These are phyloP conservation scores for Rusavskia elegans DNA, from an alignment of 495 filamentous ascomycete species.

Conservation along the genomic window DNA sequence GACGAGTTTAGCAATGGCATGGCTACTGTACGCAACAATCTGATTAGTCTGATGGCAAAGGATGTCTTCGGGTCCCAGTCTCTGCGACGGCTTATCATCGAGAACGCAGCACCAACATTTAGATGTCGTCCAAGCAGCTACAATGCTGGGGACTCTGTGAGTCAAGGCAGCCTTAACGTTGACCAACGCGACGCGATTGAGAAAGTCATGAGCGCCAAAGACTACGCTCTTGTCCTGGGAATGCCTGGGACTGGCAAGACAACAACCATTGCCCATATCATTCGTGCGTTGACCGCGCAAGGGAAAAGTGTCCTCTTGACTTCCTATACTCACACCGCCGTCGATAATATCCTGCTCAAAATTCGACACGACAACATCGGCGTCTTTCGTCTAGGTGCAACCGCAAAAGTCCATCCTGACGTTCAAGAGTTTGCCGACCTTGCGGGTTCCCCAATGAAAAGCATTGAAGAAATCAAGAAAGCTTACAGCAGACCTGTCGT, in stretches of 20 bases:
- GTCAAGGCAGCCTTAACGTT: conserved; percentile 51
- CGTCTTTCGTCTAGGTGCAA: conserved; percentile 67
- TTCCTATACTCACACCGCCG: conserved; percentile 91
- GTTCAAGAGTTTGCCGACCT: conserved; percentile 71
- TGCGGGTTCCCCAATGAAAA: conserved; percentile 49
- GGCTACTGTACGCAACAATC: conserved; percentile 84
- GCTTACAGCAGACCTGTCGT: conserved; percentile 78
- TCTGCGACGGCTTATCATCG: conserved; percentile 63
- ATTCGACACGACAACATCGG: conserved; percentile 63
- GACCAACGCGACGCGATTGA: conserved; percentile 76
- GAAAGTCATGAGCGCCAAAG: conserved; percentile 86
- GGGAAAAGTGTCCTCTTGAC: conserved; percentile 86
- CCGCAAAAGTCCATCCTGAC: conserved; percentile 72
- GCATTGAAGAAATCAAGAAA: conserved; percentile 66
- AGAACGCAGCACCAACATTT: conserved; percentile 56
- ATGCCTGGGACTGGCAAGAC: conserved; percentile 99
- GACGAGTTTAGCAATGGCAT: conserved; percentile 97
- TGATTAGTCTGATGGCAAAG: conserved; percentile 80
- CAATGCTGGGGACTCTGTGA: conserved; percentile 27
- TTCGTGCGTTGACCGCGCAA: conserved; percentile 73
- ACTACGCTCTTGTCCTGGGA: conserved; percentile 88
- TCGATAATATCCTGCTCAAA: conserved; percentile 94
- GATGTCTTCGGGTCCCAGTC: conserved; percentile 54
- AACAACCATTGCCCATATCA: conserved; percentile 93
- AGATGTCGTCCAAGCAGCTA: conserved; percentile 45